phyloP scores from a whole-genome alignment of 164 flowering plant genomes.

The Vitis rotundifolia region DNA sequence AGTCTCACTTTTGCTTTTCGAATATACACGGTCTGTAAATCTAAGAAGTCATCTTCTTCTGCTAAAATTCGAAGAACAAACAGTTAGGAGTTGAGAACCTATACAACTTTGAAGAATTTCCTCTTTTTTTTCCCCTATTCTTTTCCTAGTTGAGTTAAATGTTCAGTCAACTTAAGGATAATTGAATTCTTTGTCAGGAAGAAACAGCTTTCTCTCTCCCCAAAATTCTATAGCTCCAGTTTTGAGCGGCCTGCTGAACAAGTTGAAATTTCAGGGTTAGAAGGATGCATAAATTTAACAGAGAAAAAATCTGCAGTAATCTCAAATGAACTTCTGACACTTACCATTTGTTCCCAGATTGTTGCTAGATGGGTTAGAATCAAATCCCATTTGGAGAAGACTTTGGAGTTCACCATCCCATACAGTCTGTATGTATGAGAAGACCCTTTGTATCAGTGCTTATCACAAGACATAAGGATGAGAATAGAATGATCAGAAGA shows the following conservation, averaged over 20 bases:
- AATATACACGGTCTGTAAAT: slow-evolving; percentile 17
- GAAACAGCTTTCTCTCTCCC: slow-evolving; percentile 2
- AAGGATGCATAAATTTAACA: background rate
- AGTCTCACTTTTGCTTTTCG: slow-evolving; percentile 2
- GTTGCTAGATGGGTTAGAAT: slow-evolving; percentile 46
- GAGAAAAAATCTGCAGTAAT: background rate
- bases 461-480: slow-evolving; percentile 1
- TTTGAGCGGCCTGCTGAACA: slow-evolving; percentile 51
- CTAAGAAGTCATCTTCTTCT: slow-evolving; percentile 46
- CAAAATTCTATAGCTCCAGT: slow-evolving; percentile 36
- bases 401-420: slow-evolving; percentile 73
- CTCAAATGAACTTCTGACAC: background rate
- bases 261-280: background rate
- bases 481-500: background rate
- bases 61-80: slow-evolving; percentile 71
- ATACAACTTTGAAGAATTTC: slow-evolving; percentile 43
- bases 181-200: slow-evolving; percentile 23
- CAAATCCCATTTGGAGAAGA: slow-evolving; percentile 71
- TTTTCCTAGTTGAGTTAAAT: slow-evolving; percentile 15
- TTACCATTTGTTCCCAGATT: slow-evolving; percentile 60
- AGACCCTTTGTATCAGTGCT: slow-evolving; percentile 4
- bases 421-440: slow-evolving; percentile 24
- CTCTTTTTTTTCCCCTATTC: slow-evolving; percentile 5
- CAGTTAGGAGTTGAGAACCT: slow-evolving; percentile 55
- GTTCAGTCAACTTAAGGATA: slow-evolving; percentile 30